Percentiles rank a stretch among this genome's conserved stretches.
These are phyloP conservation scores for Botrytis medusae DNA, from an alignment of 2,329 filamentous ascomycete species.

Conservation along the genomic window DNA sequence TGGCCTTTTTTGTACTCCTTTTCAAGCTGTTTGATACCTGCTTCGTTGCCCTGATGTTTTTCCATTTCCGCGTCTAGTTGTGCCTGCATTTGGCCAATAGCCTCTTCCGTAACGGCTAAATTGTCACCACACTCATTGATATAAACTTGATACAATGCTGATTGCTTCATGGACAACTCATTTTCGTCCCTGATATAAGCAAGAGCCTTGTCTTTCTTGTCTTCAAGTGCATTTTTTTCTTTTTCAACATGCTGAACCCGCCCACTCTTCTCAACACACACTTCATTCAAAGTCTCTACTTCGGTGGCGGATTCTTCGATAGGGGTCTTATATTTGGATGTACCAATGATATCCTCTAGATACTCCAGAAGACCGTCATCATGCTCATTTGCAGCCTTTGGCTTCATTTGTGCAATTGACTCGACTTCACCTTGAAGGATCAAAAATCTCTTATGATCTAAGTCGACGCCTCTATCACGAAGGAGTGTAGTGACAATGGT, in stretches of 20 bases:
- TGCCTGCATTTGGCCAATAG: slow-evolving; percentile 85
- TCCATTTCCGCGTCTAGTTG: slow-evolving; percentile 84
- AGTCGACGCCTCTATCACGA: slow-evolving; percentile 83
- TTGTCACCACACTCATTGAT: slow-evolving; percentile 88
- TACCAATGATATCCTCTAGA: slow-evolving; percentile 97
- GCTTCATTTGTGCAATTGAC: slow-evolving; percentile 98
- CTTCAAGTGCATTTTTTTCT: slow-evolving; percentile 87
- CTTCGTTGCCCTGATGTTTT: slow-evolving; percentile 86
- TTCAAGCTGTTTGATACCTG: slow-evolving; percentile 85
- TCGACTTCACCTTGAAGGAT: slow-evolving; percentile 98
- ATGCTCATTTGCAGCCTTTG: slow-evolving; percentile 91
- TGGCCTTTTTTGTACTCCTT: slow-evolving; percentile 79
- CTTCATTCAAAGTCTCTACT: slow-evolving; percentile 89
- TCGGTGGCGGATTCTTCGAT: slow-evolving; percentile 92
- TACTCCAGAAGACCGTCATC: slow-evolving; percentile 96
- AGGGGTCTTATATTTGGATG: slow-evolving; percentile 94
- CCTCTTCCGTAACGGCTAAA: slow-evolving; percentile 82
- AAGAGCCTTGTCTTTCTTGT: slow-evolving; percentile 94
- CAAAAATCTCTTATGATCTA: slow-evolving; percentile 97
- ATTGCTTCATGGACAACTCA: slow-evolving; percentile 84
- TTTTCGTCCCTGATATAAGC: slow-evolving; percentile 91
- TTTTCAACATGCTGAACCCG: slow-evolving; percentile 98
- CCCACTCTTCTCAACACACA: slow-evolving; percentile 91
- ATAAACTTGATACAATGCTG: slow-evolving; percentile 88
- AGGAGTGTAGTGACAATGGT: slow-evolving; percentile 86